Evolutionary conservation across 495 filamentous ascomycete species (phyloP), one percentile per base, ranked within the genome.

Genomic region (Bathelium albidoporum): DNA sequence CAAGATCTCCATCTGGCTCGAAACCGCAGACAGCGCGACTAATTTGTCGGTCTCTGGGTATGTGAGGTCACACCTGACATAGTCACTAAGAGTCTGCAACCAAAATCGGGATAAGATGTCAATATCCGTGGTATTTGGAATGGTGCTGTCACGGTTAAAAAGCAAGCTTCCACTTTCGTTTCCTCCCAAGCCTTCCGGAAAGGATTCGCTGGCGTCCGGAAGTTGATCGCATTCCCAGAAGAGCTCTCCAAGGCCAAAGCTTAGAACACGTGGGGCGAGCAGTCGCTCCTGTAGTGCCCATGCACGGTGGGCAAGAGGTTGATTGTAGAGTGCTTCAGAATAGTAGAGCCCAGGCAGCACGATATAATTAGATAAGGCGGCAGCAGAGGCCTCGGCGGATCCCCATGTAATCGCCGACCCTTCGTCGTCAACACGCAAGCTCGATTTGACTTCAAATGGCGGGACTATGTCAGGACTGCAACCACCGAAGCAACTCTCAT

Each of bases 221-320:
- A 49, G 9, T 7, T 18, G 9, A 3, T 11, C 4, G 18, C 63
- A 65, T 26, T 61, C 63, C 63, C 63, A 65, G 41, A 32, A 65
- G 2, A 65, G n/a, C 32, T 65, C 58, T 16, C 60, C 10, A 1
- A 22, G 7, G 22, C 29, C 63, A n/a, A 49, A 49, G 20, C 20
- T 7, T 3, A 49, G 18, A 3, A 49, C 43, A 22, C 49, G 49
- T 9, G 58, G 59, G 14, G 63, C 32, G 2, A 65, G 41, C 2
- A 65, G 20, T 28, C 63, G 59, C 43, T 65, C 63, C 22, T 65
- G 63, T 22, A 65, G n/a, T 14, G 28, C 41, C 63, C 63, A 65
- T 7, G 58, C 63, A 31, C 63, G 58, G 18, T 7, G 1, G 16
- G 26, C 49, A 18, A 63, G 31, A 2, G 58, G 58, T 24, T 49